A percentile compares a stretch with the other conserved stretches of the same genome.
Conservation (phyloP, 202 grass and related monocot genomes). For the Cymbopogon flexuosus region DNA sequence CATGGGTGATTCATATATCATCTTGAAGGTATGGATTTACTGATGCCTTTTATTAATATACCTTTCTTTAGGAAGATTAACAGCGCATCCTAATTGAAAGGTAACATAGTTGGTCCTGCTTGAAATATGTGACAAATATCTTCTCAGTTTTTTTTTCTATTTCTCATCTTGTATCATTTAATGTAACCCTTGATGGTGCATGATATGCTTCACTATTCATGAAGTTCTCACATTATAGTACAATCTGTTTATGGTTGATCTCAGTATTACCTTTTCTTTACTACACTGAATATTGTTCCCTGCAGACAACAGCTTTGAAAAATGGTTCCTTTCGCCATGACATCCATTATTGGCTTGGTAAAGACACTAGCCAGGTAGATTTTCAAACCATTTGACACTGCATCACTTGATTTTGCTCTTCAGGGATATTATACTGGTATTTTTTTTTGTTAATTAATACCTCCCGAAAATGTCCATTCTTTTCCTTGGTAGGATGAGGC, state of each 20-base stretch:
- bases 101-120: neutral
- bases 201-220: slow-evolving; percentile 6
- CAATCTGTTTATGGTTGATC: slow-evolving; percentile 2
- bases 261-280: neutral
- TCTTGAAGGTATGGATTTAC: slow-evolving; percentile 61
- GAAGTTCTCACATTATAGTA: neutral
- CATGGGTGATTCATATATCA: slow-evolving; percentile 88
- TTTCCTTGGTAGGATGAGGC: slow-evolving; percentile 70
- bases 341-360: slow-evolving; percentile 98
- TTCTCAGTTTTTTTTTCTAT: neutral
- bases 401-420: slow-evolving; percentile 30
- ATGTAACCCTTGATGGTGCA: neutral
- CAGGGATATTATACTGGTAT: neutral
- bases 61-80: slow-evolving; percentile 8
- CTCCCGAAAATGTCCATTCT: slow-evolving; percentile 9
- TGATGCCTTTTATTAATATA: slow-evolving; percentile 1
- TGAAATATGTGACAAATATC: neutral
- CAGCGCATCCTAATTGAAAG: neutral
- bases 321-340: slow-evolving; percentile 89
- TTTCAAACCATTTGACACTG: slow-evolving; percentile 33
- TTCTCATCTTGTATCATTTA: neutral
- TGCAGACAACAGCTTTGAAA: slow-evolving; percentile 72
- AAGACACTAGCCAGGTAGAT: slow-evolving; percentile 90
- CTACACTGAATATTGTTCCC: neutral
- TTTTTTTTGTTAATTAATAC: slow-evolving; percentile 1